Conservation (phyloP, 306 rosid species). For the Inga laurina region DNA sequence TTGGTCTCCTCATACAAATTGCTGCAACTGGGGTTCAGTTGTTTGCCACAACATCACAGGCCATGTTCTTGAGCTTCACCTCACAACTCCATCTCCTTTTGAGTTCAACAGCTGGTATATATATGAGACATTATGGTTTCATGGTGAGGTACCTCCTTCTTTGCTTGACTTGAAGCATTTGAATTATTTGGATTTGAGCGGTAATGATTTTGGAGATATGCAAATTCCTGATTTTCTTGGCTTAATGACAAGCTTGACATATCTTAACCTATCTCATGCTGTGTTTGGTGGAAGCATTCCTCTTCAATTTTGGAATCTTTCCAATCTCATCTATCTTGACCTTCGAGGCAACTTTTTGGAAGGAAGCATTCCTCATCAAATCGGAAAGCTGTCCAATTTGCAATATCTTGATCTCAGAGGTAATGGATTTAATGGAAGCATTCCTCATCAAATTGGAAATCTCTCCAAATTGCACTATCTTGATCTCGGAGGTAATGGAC, state of each 20-base stretch:
- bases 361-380: neutral
- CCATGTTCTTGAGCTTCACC: neutral
- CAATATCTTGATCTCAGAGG: neutral
- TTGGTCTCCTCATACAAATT: no score
- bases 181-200: neutral
- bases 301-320: neutral
- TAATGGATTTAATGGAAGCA: neutral
- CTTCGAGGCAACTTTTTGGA: neutral
- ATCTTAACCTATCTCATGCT: neutral
- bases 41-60: neutral
- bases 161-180: neutral
- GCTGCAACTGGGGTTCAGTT: no score
- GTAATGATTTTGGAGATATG: neutral
- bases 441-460: neutral
- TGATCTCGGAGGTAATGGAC: neutral
- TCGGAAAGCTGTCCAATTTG: neutral
- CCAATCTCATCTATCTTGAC: neutral
- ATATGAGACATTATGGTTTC: neutral
- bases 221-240: neutral
- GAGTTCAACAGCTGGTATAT: accelerated
- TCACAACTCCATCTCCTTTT: neutral
- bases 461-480: neutral
- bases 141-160: neutral
- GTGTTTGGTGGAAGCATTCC: neutral
- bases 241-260: neutral